Evolutionary conservation across 108 stramenopile species (phyloP), one percentile per base, ranked within the genome.

Genomic region (Asterionellopsis glacialis): DNA sequence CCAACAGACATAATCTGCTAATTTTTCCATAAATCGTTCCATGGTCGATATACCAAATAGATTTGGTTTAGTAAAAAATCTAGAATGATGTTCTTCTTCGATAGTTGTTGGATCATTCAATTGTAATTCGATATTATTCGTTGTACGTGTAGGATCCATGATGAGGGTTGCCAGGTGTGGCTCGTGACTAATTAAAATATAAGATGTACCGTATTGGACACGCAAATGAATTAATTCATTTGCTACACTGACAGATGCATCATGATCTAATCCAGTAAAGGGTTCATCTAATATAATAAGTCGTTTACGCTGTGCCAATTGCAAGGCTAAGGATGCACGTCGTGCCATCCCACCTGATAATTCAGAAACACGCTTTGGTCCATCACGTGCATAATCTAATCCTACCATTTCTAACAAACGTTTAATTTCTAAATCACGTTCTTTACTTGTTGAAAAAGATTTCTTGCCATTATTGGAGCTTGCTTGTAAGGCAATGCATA

Each of bases 291-390:
- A 59, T 0, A 91, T 79, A 47, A 91, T 81, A 24, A 91, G 70
- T 38, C 75, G 85, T 60, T 91, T 91, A 45, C 76, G 70, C 55
- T 91, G 89, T 19, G 89, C 89, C 39, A 91, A 52, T 72, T 87
- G 85, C 24, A 91, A 55, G 1, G 89, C 89, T 41, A 91, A 51
- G 1, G 81, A 85, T 7, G 83, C 89, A n/a, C 89, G 79, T 25
- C 89, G 83, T 16, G 77, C 89, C 89, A 91, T 91, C 1, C 89
- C 89, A 0, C 89, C 89, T n/a, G 77, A 79, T 26, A 91, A 63
- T 56, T 91, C 74, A 1, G 65, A 73, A 11, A 84, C 84, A 38
- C 72, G 59, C 47, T 91, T 91, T 51, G 45, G 26, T 2, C 77
- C 86, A 65, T 87, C 90, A 0, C 75, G 69, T 1, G 75, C 71